Base-by-base conservation (phyloP, 2,329 filamentous ascomycete species). In the Trichoderma koningii region DNA sequence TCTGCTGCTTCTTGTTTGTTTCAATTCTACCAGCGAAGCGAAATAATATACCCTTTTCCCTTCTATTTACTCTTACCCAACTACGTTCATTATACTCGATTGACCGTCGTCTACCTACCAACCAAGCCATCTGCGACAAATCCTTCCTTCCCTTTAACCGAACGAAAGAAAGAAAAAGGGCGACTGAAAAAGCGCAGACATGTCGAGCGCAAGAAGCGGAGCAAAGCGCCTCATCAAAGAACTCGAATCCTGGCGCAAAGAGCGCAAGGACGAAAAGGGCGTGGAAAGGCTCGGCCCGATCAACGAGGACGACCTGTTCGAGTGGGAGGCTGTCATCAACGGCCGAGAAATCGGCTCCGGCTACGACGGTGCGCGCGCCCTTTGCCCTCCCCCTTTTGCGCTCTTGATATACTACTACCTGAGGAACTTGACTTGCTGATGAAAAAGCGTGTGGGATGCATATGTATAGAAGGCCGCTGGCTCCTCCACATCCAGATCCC, bases 401-500 rank as follows among this genome's bases (percentile, higher is more conserved):
- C 55, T 50, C 44, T 19, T 23, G 34, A 12, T n/a, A 4, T 30
- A 30, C 28, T 30, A 30, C 21, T 23, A 23, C 21, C 21, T 23
- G 21, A 23, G 28, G 28, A 7, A 6, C 7, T 7, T 30, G 28
- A 30, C 5, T 3, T 30, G 28, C 28, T 30, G 28, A 30, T n/a
- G n/a, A n/a, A n/a, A n/a, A 9, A 4, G 10, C 14, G 34, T 12
- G 34, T 14, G 34, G 3, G 4, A 12, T 34, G 7, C 3, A 66
- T 71, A 87, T 34, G 7, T 14, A 66, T 72, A 87, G 83, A 78
- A 65, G 95, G 95, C 68, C 87, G 89, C 71, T 99, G 93, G 93
- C 87, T 90, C 67, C 86, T 99, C 71, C 76, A 80, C 73, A 93
- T 99, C 76, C 75, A 81, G 57, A 85, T 98, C 72, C 93, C 95